A percentile compares a stretch with the other conserved stretches of the same genome.
Evolutionary conservation across 1,284 basidiomycete genomes (phyloP).

Genomic region (Apiotrichum montevideense): DNA sequence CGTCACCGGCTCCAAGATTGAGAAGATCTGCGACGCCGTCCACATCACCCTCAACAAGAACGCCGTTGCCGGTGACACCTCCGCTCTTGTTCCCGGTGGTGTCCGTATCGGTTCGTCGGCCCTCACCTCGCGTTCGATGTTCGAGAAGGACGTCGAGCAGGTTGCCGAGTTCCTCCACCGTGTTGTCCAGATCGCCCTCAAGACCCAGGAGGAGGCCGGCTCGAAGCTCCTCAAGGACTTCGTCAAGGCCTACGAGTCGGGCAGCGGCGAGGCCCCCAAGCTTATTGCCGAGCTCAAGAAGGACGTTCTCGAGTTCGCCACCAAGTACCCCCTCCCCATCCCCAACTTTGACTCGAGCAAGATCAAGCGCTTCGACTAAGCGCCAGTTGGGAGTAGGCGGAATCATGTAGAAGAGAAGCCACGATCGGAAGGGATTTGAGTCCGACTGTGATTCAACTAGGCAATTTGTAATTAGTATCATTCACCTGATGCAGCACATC

Average conservation of each 20-base stretch:
- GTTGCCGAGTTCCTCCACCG: slow-evolving; percentile 92
- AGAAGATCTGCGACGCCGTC: slow-evolving; percentile 95
- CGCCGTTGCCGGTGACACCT: slow-evolving; percentile 41
- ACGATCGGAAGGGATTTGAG: not conserved
- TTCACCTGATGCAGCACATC: slow-evolving; percentile 19
- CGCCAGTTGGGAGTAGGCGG: not conserved
- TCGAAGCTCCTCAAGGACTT: slow-evolving; percentile 96
- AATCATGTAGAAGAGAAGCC: not conserved
- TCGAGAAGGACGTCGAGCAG: slow-evolving; percentile 68
- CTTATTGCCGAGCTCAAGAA: slow-evolving; percentile 36
- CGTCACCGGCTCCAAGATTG: slow-evolving; percentile 94
- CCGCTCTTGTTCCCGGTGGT: slow-evolving; percentile 93
- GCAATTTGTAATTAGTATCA: slow-evolving; percentile 18
- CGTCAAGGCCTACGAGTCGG: slow-evolving; percentile 68
- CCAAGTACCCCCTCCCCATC: slow-evolving; percentile 86
- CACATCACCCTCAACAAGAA: slow-evolving; percentile 87
- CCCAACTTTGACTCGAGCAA: slow-evolving; percentile 55
- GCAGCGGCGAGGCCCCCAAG: slow-evolving; percentile 63
- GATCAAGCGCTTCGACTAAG: slow-evolving; percentile 20
- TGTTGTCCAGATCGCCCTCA: slow-evolving; percentile 76
- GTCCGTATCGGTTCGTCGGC: slow-evolving; percentile 95
- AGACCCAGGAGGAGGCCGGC: slow-evolving; percentile 89
- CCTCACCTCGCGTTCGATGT: slow-evolving; percentile 91
- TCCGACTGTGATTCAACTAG: slow-evolving; percentile 11
- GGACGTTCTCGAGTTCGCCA: slow-evolving; percentile 53